Evolutionary conservation across 129 eudicot species (phyloP).

Genomic region (Saussurea involucrata): DNA sequence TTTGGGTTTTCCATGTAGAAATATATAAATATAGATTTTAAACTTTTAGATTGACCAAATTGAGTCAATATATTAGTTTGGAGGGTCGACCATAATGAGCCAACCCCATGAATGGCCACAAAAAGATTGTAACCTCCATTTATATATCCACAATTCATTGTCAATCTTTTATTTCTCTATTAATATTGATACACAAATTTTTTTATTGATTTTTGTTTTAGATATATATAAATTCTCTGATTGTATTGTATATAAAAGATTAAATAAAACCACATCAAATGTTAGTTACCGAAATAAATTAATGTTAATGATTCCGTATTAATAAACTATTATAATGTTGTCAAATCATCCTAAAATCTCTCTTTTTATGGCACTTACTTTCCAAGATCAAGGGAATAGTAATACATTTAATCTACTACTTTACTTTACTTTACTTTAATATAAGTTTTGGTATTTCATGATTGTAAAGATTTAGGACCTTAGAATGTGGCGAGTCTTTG

Average conservation of each 20-base stretch:
- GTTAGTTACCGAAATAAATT: not conserved
- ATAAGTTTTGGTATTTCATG: conserved; percentile 38
- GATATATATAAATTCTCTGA: no score
- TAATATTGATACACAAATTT: no score
- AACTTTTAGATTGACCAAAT: no score
- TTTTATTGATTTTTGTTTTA: no score
- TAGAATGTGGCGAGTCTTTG: conserved; percentile 29
- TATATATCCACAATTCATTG: no score
- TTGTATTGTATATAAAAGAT: not conserved
- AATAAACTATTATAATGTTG: not conserved
- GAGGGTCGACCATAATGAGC: no score
- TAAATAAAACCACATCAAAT: not conserved
- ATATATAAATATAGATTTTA: no score
- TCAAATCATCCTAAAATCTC: conserved; percentile 10
- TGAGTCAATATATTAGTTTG: no score
- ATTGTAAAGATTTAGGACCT: conserved; percentile 35
- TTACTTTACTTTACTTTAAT: conserved; percentile 19
- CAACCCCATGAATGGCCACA: no score
- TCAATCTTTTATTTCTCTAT: no score
- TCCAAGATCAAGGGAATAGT: conserved; percentile 22
- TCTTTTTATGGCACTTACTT: not conserved
- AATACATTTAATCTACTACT: conserved; percentile 7
- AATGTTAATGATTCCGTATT: not conserved
- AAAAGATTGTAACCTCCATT: no score
- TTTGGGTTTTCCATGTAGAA: no score